Base-by-base conservation (phyloP, 257 asterid species). In the Eustoma russellianum region DNA sequence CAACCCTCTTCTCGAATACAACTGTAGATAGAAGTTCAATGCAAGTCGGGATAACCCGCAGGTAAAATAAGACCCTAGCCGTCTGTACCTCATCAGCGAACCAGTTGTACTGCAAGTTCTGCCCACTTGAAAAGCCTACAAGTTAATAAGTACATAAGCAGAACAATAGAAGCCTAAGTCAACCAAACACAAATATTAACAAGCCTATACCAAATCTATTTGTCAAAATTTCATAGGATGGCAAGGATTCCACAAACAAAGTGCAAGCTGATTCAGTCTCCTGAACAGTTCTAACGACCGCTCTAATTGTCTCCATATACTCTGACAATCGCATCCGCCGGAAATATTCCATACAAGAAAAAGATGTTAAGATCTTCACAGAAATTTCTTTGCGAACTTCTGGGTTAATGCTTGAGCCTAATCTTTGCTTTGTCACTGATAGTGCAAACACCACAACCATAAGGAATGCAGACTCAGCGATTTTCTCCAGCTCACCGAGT, bases 291-390 rank as follows among this genome's bases (percentile, higher is more conserved):
- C 67, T 74, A 50, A 87, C 80, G 51, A 88, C 89, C 47, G 85
- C 83, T 79, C 97, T 77, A 47, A 91, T 85, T 17, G 95, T 79
- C 73, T 91, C 97, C 94, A 84, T 76, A 63, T 91, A 91, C 71
- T 87, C 98, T 4, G 94, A 80, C 84, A 91, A 72, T 46, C 88
- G 95, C 76, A 83, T 80, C 76, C 97, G 76, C 13, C 95, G 92
- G 63, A 91, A 91, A 79, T 82, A 91, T 62, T 82, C 98, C 94
- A 91, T 77, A 62, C 94, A 91, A 58, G 97, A 91, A 77, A 91
- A 83, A 0, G 96, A 79, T 62, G 76, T 77, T 79, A 87, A 66
- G 71, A 87, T 76, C 66, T 70, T 77, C 15, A 91, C 85, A 9
- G 94, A 84, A 66, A 73, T 66, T 62, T 72, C 66, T 53, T 77